Percentiles rank a stretch among this genome's conserved stretches.
These are phyloP conservation scores for Pichia sp. DNA, from an alignment of 1,139 yeast genomes.

Conservation along the genomic window DNA sequence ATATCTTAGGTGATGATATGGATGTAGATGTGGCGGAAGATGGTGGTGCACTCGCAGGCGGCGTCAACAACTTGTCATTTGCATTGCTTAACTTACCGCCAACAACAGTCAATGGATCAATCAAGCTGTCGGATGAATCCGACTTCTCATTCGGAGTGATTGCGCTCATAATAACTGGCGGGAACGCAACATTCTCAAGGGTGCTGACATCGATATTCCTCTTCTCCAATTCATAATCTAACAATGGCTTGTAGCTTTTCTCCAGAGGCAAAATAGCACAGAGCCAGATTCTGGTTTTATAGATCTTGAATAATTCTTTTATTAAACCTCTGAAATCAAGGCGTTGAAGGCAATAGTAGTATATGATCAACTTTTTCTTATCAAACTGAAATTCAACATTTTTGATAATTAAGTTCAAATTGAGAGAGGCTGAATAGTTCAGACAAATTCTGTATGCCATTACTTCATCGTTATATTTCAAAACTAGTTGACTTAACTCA, in stretches of 20 bases:
- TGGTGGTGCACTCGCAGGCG: neutral
- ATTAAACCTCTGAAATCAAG: slow-evolving; percentile 89
- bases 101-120: neutral
- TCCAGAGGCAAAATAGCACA: slow-evolving; percentile 64
- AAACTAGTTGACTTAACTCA: slow-evolving; percentile 54
- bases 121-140: slow-evolving; percentile 6
- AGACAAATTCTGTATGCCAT: slow-evolving; percentile 60
- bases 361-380: slow-evolving; percentile 86
- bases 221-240: slow-evolving; percentile 26
- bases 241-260: slow-evolving; percentile 23
- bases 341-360: slow-evolving; percentile 76
- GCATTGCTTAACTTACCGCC: neutral
- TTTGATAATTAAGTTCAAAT: slow-evolving; percentile 26
- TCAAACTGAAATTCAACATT: slow-evolving; percentile 95
- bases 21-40: neutral
- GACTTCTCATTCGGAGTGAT: slow-evolving; percentile 4
- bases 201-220: slow-evolving; percentile 12
- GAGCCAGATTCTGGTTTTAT: slow-evolving; percentile 95
- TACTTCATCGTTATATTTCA: slow-evolving; percentile 65
- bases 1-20: slow-evolving; percentile 1
- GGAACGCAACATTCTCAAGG: neutral
- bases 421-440: slow-evolving; percentile 40
- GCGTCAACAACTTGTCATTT: neutral
- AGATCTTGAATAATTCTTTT: slow-evolving; percentile 85
- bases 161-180: neutral